Conservation (phyloP, 345 rosid genomes). For the Arabidopsis thaliana region DNA sequence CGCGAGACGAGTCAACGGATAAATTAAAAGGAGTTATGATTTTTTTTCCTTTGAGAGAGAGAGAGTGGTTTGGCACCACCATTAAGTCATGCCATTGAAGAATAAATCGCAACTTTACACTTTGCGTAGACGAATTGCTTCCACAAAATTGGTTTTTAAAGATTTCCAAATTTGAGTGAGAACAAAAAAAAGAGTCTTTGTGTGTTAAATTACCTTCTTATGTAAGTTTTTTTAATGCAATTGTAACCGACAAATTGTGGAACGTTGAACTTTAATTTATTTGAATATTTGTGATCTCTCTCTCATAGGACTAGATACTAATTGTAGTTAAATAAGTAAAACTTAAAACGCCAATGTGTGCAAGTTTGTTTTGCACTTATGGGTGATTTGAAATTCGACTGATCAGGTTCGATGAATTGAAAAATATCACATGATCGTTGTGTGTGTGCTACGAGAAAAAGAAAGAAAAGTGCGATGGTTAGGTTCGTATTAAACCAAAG, state of each 20-base stretch:
- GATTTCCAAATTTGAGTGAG: constrained; percentile 1
- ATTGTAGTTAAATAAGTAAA: background rate
- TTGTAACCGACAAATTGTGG: constrained; percentile 31
- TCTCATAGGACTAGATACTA: background rate
- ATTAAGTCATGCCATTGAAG: constrained; percentile 40
- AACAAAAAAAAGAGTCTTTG: background rate
- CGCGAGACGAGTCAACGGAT: constrained; percentile 27
- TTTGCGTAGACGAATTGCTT: constrained; percentile 44
- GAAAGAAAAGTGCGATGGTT: constrained; percentile 28
- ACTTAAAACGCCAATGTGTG: constrained; percentile 1
- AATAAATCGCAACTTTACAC: constrained; percentile 43
- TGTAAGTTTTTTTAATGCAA: constrained; percentile 23
- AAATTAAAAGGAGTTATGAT: constrained; percentile 26
- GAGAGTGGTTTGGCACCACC: constrained; percentile 47
- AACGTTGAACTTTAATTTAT: constrained; percentile 32
- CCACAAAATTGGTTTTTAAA: constrained; percentile 22
- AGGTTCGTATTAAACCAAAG: constrained; percentile 36
- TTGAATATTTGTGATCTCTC: background rate
- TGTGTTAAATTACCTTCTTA: constrained; percentile 9
- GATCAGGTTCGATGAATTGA: constrained; percentile 19
- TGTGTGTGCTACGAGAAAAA: constrained; percentile 14
- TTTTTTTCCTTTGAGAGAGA: constrained; percentile 24
- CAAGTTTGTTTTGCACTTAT: constrained; percentile 14
- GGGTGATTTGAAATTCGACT: constrained; percentile 22
- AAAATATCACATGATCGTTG: constrained; percentile 42